Percentiles rank a stretch among this genome's conserved stretches.
phyloP scores from a whole-genome alignment of 2,329 filamentous ascomycete species.

The Sordariomycetes sp. region DNA sequence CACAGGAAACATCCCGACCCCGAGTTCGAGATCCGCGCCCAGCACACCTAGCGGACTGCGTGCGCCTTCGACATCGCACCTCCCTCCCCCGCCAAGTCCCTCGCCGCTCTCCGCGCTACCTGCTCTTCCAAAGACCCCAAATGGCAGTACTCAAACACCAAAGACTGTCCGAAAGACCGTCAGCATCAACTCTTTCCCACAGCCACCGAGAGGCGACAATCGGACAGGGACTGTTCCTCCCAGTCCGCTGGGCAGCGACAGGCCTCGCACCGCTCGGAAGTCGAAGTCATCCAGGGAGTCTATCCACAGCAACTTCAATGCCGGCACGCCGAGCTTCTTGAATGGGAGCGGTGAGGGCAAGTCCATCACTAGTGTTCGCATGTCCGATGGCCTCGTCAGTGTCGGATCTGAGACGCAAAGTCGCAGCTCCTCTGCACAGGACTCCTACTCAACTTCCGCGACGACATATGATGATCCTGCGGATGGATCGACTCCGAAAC shows the following conservation, averaged over 20 bases:
- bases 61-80: slow-evolving; percentile 45
- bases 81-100: slow-evolving; percentile 41
- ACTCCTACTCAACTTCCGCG: slow-evolving; percentile 82
- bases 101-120: slow-evolving; percentile 45
- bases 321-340: slow-evolving; percentile 60
- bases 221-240: slow-evolving; percentile 50
- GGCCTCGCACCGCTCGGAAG: slow-evolving; percentile 38
- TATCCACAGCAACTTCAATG: slow-evolving; percentile 36
- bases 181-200: slow-evolving; percentile 89
- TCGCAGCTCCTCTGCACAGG: slow-evolving; percentile 83
- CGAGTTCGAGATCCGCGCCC: slow-evolving; percentile 26
- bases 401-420: slow-evolving; percentile 79
- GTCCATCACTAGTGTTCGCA: slow-evolving; percentile 56
- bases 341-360: slow-evolving; percentile 74
- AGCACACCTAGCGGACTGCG: slow-evolving; percentile 47
- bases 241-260: slow-evolving; percentile 47
- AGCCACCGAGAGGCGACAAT: slow-evolving; percentile 65
- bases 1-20: slow-evolving; percentile 36
- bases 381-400: slow-evolving; percentile 67
- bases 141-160: slow-evolving; percentile 32
- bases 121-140: slow-evolving; percentile 44
- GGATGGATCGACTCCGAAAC: slow-evolving; percentile 36
- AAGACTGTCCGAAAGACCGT: slow-evolving; percentile 77
- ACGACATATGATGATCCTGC: slow-evolving; percentile 78
- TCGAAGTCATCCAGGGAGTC: slow-evolving; percentile 47